Percentiles rank a stretch among this genome's conserved stretches.
These are phyloP conservation scores for Blastomyces silverae DNA, from an alignment of 2,329 filamentous ascomycete species.

Conservation along the genomic window DNA sequence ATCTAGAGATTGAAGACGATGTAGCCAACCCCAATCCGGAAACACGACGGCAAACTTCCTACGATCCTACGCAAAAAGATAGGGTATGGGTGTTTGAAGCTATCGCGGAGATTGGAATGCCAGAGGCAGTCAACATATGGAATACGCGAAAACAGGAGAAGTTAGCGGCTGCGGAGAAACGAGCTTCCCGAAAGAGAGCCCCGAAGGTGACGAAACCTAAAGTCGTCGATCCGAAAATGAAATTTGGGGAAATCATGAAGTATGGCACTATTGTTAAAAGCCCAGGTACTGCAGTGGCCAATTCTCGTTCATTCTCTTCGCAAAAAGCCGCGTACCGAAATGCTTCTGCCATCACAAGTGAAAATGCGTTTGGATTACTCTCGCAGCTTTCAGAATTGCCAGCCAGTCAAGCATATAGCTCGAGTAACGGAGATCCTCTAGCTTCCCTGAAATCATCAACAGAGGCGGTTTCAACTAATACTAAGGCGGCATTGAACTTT, in stretches of 20 bases:
- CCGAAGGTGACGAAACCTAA: constrained; percentile 34
- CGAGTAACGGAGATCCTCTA: background rate
- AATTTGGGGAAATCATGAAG: constrained; percentile 37
- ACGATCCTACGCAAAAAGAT: constrained; percentile 60
- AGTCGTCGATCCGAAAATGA: constrained; percentile 36
- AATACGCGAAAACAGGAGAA: constrained; percentile 42
- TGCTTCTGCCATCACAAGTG: background rate
- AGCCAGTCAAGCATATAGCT: constrained; percentile 3
- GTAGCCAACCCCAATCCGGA: constrained; percentile 29
- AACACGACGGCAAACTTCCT: constrained; percentile 29
- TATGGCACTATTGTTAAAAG: constrained; percentile 37
- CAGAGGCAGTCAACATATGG: constrained; percentile 60
- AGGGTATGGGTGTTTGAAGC: constrained; percentile 63
- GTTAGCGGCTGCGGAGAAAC: constrained; percentile 26
- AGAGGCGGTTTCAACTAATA: constrained; percentile 13
- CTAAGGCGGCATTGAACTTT: constrained; percentile 16
- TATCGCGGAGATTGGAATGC: constrained; percentile 58
- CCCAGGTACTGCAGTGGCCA: constrained; percentile 14
- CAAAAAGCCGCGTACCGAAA: background rate
- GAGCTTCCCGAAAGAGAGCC: constrained; percentile 28
- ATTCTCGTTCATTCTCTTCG: background rate
- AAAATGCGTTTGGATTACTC: background rate
- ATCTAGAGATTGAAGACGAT: constrained; percentile 27
- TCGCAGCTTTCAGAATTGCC: background rate
- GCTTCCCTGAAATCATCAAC: background rate